Percentiles rank a stretch among this genome's conserved stretches.
Conservation (phyloP, 371 early-diverging fungal species). For the Lichtheimia ornata region DNA sequence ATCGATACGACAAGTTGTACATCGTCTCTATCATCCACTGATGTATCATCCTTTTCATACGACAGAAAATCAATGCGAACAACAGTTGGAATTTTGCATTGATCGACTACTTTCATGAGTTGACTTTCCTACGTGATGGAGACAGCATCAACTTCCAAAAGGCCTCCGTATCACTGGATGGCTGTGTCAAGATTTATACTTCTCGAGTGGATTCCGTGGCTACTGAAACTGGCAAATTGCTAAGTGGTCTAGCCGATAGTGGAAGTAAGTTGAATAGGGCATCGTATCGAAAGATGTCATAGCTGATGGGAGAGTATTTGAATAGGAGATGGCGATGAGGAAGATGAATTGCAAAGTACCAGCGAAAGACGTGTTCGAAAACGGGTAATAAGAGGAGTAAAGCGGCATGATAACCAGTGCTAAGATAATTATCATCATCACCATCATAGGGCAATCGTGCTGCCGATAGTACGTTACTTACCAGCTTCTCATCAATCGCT, state of each 20-base stretch:
- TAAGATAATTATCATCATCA: not conserved
- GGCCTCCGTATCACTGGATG: conserved; percentile 98
- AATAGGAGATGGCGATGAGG: conserved; percentile 35
- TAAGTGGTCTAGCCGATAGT: conserved; percentile 84
- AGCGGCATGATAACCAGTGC: not conserved
- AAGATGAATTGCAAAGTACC: conserved; percentile 46
- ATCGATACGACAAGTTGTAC: too few relatives aligned
- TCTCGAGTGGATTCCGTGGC: conserved; percentile 99
- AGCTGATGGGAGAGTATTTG: conserved; percentile 8
- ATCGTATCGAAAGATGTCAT: not conserved
- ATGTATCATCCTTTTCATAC: not conserved
- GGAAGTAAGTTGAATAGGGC: conserved; percentile 38
- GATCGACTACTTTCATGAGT: conserved; percentile 98
- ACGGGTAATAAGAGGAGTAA: conserved; percentile 25
- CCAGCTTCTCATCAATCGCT: conserved; percentile 76
- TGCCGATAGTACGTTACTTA: conserved; percentile 75
- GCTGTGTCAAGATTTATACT: conserved; percentile 98
- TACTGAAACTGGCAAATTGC: conserved; percentile 91
- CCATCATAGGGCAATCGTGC: conserved; percentile 28
- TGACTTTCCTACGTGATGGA: conserved; percentile 92
- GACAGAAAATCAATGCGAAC: conserved; percentile 94
- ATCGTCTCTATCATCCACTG: not conserved
- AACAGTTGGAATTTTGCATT: conserved; percentile 98
- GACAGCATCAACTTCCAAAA: conserved; percentile 99
- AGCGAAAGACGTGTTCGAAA: conserved; percentile 39